Percentiles rank a stretch among this genome's conserved stretches.
Conservation (phyloP, 176 grass and related monocot species). For the Ananas comosus region DNA sequence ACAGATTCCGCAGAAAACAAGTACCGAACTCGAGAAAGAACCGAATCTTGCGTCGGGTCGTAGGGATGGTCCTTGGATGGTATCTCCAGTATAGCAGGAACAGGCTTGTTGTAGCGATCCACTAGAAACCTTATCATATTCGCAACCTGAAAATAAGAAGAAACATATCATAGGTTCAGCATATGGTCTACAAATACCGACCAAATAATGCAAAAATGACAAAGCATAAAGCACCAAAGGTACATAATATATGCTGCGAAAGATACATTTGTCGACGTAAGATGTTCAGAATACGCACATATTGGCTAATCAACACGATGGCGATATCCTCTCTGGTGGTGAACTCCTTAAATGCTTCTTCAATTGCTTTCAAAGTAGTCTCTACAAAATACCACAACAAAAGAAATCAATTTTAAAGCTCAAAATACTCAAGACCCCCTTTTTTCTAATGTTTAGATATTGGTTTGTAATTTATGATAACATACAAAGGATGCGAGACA, state of each 20-base stretch:
- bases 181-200: not conserved
- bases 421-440: not conserved
- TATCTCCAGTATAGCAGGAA: constrained; percentile 84
- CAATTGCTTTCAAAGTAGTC: constrained; percentile 67
- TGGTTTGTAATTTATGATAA: not conserved
- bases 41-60: constrained; percentile 58
- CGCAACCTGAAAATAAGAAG: constrained; percentile 35
- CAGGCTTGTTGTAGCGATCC: constrained; percentile 73
- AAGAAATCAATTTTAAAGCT: not conserved
- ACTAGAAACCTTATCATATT: constrained; percentile 82
- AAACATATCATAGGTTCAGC: not conserved
- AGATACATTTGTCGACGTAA: not conserved
- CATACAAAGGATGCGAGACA: not conserved
- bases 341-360: constrained; percentile 76
- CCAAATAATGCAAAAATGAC: not conserved
- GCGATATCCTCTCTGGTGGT: constrained; percentile 64
- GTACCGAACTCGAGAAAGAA: constrained; percentile 68
- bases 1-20: constrained; percentile 73
- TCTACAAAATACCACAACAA: constrained; percentile 23
- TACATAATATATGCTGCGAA: not conserved
- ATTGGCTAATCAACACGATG: constrained; percentile 79
- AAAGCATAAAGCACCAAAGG: no score
- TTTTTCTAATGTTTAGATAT: not conserved
- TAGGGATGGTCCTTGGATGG: constrained; percentile 95
- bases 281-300: constrained; percentile 29